Conservation (phyloP, 1,139 yeast genomes). For the Saccharomyces hybrid region DNA sequence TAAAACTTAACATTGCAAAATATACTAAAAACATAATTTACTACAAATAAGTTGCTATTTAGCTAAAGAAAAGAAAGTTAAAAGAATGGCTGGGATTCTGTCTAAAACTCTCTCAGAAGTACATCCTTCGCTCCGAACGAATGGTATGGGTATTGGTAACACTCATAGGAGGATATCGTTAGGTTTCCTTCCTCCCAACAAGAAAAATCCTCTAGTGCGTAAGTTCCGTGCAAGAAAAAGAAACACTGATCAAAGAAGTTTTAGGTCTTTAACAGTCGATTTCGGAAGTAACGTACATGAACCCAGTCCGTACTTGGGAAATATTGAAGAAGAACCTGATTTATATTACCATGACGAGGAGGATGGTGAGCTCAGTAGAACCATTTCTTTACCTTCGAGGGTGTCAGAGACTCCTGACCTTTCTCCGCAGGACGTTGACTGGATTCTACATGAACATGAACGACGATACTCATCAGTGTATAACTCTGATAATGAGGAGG, state of each 20-base stretch:
- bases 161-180: conserved; percentile 40
- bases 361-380: conserved; percentile 38
- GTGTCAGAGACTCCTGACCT: conserved; percentile 42
- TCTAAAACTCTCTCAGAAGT: conserved; percentile 30
- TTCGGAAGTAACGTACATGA: conserved; percentile 29
- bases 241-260: conserved; percentile 52
- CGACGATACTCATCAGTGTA: conserved; percentile 42
- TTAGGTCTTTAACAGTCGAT: conserved; percentile 41
- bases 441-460: conserved; percentile 66
- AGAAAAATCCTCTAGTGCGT: conserved; percentile 53
- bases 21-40: not conserved
- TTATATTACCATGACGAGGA: conserved; percentile 35
- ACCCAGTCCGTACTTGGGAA: conserved; percentile 30
- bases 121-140: conserved; percentile 33
- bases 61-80: not conserved
- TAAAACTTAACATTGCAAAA: not conserved
- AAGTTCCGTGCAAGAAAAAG: conserved; percentile 14
- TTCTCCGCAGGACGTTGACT: conserved; percentile 44
- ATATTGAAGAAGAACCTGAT: conserved; percentile 37
- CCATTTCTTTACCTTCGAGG: conserved; percentile 56
- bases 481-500: conserved; percentile 22
- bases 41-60: not conserved
- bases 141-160: conserved; percentile 37
- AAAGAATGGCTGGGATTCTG: conserved; percentile 22
- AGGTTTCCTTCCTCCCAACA: conserved; percentile 64